Evolutionary conservation across 139 green algal species (phyloP), one percentile per base, ranked within the genome.

Genomic region (Nannochloris sp.): DNA sequence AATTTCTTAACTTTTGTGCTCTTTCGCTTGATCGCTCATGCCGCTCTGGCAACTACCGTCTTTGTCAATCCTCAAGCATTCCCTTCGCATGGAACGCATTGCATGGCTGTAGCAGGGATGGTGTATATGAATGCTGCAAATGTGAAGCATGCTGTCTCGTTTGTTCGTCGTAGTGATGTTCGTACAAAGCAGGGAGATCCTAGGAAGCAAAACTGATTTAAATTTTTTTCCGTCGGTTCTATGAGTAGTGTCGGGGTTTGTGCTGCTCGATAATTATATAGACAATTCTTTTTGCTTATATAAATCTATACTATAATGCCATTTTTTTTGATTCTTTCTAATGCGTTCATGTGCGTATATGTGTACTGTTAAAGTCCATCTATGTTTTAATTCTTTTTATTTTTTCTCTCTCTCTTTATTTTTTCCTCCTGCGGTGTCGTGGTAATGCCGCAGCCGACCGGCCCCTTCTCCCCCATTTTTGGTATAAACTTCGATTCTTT

Each of bases 71-170:
- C 60, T 1, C 44, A 2, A 4, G 67, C 60, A 23, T 74, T 74
- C 45, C 39, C 57, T 31, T 44, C 34, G 13, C 27, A 32, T 1
- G 48, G 34, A 10, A 45, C 31, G 32, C 70, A 72, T 42, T 8
- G n/a, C 27, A 45, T 74, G 67, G 67, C 67, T 0, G 3, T 34
- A 2, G 34, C 2, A 1, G 67, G 67, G 7, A 61, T 74, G 60
- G 12, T 24, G 0, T 76, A 76, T 64, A 76, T 76, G 51, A 67
- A 61, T 14, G 14, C 48, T 3, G 30, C 13, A 23, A 73, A 76
- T 30, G 31, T 48, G 6, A 24, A 14, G 4, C 44, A 32, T 25
- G 51, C 65, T 0, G 31, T n/a, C 2, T 51, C 42, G 19, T 51
- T 51, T 51, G 42, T 51, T 27, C 42, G 42, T 27, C 42, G 19